These are phyloP conservation scores for Dendrocalamus sinicus DNA, from an alignment of 176 grass and related monocot species.

Conservation along the genomic window DNA sequence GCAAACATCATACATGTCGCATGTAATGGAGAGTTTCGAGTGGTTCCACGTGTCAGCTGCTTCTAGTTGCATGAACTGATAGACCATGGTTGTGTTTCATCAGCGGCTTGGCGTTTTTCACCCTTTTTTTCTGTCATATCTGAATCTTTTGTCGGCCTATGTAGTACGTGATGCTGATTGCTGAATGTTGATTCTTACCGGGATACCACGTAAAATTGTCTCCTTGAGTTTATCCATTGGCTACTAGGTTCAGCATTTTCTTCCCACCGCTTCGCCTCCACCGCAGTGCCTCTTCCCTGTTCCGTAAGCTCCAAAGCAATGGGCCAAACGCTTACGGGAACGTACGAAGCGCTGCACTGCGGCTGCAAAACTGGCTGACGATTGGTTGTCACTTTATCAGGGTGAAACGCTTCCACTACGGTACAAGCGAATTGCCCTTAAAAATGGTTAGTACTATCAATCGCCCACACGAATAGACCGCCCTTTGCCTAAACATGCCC, in stretches of 20 bases:
- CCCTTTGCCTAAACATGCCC: too few relatives aligned
- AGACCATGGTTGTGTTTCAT: not conserved
- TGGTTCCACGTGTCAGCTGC: not conserved
- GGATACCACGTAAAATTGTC: not conserved
- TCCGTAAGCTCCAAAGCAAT: not conserved
- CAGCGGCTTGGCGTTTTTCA: not conserved
- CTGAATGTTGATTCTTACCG: not conserved
- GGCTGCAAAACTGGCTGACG: not conserved
- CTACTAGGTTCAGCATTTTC: not conserved
- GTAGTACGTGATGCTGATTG: not conserved
- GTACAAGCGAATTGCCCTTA: too few relatives aligned
- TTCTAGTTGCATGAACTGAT: not conserved
- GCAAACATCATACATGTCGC: not conserved
- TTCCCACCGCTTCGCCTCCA: too few relatives aligned
- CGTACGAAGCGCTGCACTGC: not conserved
- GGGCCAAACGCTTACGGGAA: not conserved
- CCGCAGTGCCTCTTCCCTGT: too few relatives aligned
- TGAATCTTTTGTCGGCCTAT: not conserved
- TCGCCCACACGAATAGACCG: too few relatives aligned
- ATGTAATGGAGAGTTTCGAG: conserved; percentile 1
- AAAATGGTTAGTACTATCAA: too few relatives aligned
- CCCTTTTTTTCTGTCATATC: not conserved
- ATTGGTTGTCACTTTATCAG: not conserved
- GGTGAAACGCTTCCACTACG: too few relatives aligned
- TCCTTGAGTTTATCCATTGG: not conserved